Evolutionary conservation across 768 basidiomycete species (phyloP), one percentile per base, ranked within the genome.

Genomic region (Lentinula sp.): DNA sequence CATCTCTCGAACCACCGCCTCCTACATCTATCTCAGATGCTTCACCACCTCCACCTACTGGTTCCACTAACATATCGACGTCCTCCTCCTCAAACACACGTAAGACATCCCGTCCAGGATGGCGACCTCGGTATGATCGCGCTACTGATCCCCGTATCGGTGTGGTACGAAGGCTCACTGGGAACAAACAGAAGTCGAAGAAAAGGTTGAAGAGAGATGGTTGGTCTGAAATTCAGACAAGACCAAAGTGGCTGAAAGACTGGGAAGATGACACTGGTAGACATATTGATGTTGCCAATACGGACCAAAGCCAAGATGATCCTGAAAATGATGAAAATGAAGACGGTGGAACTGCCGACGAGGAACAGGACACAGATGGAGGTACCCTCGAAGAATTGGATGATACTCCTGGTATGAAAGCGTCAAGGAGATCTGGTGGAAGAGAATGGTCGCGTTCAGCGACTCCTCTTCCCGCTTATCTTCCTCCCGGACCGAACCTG

Each of bases 61-160:
- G 39, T 43, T 42, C 41, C 9, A 5, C 41, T 18, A 12, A 37
- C 41, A 23, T 41, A 39, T 12, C 53, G 0, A n/a, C 36, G 9
- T 35, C 15, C 9, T n/a, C 53, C 8, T 37, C 53, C 20, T 20
- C 37, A 15, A 5, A n/a, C 37, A 36, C n/a, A 42, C 6, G 20
- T 43, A 18, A 16, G 5, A 45, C 23, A 6, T 28, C 43, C 16
- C 48, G 20, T 36, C 36, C 41, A 51, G 41, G 36, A 5, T 63
- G 45, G 61, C 61, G 53, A 18, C 35, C 41, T 2, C 35, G 53
- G 63, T 93, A 92, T 64, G 68, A 79, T 10, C 80, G 79, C 2
- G 80, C 72, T 12, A 93, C 91, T 1, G 87, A 93, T 65, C 91
- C 89, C 4, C 78, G 90, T 16, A 76, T 91, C 12, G 83, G 86